Percentiles rank a stretch among this genome's conserved stretches.
phyloP scores from a whole-genome alignment of 805 yeast genomes.

The Pichia paraexigua region DNA sequence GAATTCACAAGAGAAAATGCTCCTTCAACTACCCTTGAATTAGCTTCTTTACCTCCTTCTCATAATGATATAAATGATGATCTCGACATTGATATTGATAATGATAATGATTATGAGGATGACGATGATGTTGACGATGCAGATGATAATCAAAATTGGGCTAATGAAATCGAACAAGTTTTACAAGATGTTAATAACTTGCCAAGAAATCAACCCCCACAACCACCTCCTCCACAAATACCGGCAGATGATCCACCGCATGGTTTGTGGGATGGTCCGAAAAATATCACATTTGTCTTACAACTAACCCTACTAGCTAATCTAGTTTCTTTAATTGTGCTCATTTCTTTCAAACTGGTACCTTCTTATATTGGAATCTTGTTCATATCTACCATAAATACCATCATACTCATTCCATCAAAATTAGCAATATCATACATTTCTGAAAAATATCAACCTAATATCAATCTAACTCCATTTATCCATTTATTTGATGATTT shows the following conservation, averaged over 20 bases:
- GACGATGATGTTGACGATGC: background rate
- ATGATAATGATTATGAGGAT: background rate
- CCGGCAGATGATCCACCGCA: constrained; percentile 5
- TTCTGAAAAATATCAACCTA: background rate
- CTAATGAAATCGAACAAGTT: background rate
- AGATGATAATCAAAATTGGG: background rate
- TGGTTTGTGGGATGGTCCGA: constrained; percentile 9
- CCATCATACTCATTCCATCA: background rate
- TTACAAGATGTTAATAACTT: background rate
- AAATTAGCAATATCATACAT: background rate
- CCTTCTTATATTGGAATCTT: constrained; percentile 19
- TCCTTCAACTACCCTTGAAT: background rate
- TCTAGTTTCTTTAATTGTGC: constrained; percentile 13
- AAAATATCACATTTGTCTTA: constrained; percentile 12
- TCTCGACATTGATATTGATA: background rate
- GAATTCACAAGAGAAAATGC: background rate
- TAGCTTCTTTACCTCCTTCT: background rate
- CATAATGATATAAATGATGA: too few species aligned
- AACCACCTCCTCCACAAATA: background rate
- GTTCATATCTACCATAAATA: background rate
- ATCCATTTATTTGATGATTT: background rate
- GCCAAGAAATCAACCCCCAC: background rate
- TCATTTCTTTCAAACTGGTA: constrained; percentile 19
- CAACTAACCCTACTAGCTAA: constrained; percentile 19
- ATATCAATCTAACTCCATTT: background rate